phyloP scores from a whole-genome alignment of 1,284 basidiomycete species.

The Rugosomyces carneus region DNA sequence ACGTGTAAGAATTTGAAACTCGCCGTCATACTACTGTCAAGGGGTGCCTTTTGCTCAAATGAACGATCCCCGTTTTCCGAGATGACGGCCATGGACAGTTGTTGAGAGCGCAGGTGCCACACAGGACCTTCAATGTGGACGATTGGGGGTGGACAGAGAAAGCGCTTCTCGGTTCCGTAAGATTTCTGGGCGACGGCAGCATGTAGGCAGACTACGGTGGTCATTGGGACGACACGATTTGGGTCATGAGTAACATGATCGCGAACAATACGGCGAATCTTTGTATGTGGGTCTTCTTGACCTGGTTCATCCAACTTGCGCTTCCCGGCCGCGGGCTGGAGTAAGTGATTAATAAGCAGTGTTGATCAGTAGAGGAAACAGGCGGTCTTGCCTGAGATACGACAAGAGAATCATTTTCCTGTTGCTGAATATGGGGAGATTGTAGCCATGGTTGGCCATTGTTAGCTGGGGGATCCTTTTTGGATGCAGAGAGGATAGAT shows the following conservation, averaged over 20 bases:
- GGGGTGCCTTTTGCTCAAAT: constrained; percentile 73
- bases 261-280: constrained; percentile 75
- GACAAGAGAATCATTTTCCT: constrained; percentile 19
- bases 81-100: constrained; percentile 80
- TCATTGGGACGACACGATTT: constrained; percentile 73
- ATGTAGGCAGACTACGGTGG: constrained; percentile 82
- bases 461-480: constrained; percentile 34
- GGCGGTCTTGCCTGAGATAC: constrained; percentile 26
- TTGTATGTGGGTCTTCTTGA: constrained; percentile 63
- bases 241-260: constrained; percentile 72
- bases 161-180: constrained; percentile 88
- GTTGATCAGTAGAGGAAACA: constrained; percentile 7
- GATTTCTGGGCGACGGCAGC: constrained; percentile 90
- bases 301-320: constrained; percentile 70
- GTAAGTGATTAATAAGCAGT: constrained; percentile 9
- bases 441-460: constrained; percentile 38
- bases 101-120: constrained; percentile 73
- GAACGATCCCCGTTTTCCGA: constrained; percentile 78
- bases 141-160: constrained; percentile 83
- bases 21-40: constrained; percentile 76
- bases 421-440: constrained; percentile 14
- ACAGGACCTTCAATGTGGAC: constrained; percentile 84
- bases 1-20: constrained; percentile 91
- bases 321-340: constrained; percentile 42
- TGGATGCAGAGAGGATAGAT: constrained; percentile 51